phyloP scores from a whole-genome alignment of 83 land plant genomes.

The Thuja plicata region DNA sequence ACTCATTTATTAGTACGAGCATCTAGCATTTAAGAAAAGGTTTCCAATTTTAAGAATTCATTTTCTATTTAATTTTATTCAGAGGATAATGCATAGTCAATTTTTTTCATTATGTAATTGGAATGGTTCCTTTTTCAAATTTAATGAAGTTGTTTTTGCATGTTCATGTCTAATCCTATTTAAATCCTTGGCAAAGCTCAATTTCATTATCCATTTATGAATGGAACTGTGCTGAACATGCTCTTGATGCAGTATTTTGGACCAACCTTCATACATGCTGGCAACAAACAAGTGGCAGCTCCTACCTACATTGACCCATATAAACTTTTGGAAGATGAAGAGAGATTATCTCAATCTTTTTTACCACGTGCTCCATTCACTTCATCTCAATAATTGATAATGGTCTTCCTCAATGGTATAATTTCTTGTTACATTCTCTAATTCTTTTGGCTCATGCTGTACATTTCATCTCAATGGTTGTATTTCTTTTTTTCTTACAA shows the following conservation, averaged over 20 bases:
- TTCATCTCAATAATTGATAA: conserved; percentile 11
- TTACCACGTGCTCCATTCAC: conserved; percentile 17
- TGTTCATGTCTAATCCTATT: background rate
- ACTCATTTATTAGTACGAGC: background rate
- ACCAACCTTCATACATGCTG: conserved; percentile 61
- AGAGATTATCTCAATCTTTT: conserved; percentile 37
- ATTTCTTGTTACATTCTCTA: background rate
- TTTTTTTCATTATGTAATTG: background rate
- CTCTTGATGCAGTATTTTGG: conserved; percentile 60
- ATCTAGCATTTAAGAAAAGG: background rate
- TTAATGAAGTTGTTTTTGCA: background rate
- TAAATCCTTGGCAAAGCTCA: background rate
- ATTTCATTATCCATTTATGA: background rate
- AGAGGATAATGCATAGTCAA: background rate
- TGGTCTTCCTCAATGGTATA: background rate
- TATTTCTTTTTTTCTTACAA: background rate
- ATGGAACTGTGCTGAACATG: conserved; percentile 5
- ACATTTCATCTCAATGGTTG: background rate
- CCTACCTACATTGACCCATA: conserved; percentile 66
- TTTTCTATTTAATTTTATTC: background rate
- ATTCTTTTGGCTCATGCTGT: background rate
- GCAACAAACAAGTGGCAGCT: conserved; percentile 28
- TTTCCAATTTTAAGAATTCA: background rate
- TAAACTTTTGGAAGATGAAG: conserved; percentile 51
- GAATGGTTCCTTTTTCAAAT: background rate